These are phyloP conservation scores for Smithsoniella earleae DNA, from an alignment of 163 green algal species.

Conservation along the genomic window DNA sequence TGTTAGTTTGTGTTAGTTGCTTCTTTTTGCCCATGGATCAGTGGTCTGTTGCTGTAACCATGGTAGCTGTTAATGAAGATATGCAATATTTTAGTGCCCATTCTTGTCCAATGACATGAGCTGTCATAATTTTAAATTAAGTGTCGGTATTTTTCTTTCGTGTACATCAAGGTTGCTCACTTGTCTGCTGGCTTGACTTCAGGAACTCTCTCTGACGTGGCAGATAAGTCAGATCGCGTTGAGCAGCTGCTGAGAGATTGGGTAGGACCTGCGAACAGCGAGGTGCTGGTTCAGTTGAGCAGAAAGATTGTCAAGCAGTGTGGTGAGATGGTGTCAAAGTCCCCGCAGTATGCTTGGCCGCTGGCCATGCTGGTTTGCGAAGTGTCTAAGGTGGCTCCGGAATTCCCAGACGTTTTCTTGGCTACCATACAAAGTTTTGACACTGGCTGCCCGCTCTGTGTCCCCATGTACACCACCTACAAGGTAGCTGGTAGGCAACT, in stretches of 20 bases:
- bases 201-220: not conserved
- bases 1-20: no score
- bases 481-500: not conserved
- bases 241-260: not conserved
- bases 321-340: constrained; percentile 14
- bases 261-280: not conserved
- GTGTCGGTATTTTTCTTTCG: no score
- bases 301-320: not conserved
- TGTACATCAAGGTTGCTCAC: no score
- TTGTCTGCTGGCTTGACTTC: no score
- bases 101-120: no score
- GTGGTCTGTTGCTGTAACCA: no score
- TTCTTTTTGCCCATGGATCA: no score
- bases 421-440: not conserved
- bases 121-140: no score
- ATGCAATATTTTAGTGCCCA: no score
- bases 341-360: constrained; percentile 3
- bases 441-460: not conserved
- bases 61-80: no score
- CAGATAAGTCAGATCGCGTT: not conserved
- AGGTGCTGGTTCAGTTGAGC: not conserved
- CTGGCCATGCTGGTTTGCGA: not conserved
- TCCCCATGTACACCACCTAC: not conserved
- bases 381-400: not conserved
- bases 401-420: not conserved